These are phyloP conservation scores for Bryum argenteum DNA, from an alignment of 225 moss, liverwort and hornwort genomes.

Conservation along the genomic window DNA sequence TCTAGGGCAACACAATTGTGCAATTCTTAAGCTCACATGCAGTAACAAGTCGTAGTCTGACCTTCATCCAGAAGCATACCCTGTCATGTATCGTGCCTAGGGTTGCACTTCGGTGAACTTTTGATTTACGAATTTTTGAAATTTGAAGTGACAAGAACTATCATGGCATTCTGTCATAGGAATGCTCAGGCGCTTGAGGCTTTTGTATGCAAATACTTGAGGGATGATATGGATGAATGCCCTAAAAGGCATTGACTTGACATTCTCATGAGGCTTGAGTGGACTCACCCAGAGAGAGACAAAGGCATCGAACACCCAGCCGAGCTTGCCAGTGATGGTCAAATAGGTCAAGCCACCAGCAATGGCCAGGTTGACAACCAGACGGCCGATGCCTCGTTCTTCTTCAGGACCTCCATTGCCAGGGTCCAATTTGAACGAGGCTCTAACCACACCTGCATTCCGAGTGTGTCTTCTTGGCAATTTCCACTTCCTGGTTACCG, in stretches of 20 bases:
- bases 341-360: slow-evolving; percentile 95
- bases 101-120: not conserved
- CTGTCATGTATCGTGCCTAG: not conserved
- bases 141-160: no score
- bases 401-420: slow-evolving; percentile 52
- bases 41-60: not conserved
- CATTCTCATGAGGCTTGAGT: not conserved
- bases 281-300: slow-evolving; percentile 90
- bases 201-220: no score
- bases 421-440: slow-evolving; percentile 83
- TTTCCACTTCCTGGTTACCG: slow-evolving; percentile 29
- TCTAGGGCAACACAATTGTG: no score
- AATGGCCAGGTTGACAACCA: slow-evolving; percentile 77
- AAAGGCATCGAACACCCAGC: slow-evolving; percentile 94
- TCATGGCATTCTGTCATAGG: no score
- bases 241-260: not conserved
- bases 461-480: not conserved
- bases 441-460: slow-evolving; percentile 41
- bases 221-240: no score
- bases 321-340: slow-evolving; percentile 92
- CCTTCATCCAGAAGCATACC: not conserved
- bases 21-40: not conserved
- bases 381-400: slow-evolving; percentile 69
- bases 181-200: no score
- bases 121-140: no score